Evolutionary conservation across 495 filamentous ascomycete genomes (phyloP).

Genomic region (Penicillium ucsense): DNA sequence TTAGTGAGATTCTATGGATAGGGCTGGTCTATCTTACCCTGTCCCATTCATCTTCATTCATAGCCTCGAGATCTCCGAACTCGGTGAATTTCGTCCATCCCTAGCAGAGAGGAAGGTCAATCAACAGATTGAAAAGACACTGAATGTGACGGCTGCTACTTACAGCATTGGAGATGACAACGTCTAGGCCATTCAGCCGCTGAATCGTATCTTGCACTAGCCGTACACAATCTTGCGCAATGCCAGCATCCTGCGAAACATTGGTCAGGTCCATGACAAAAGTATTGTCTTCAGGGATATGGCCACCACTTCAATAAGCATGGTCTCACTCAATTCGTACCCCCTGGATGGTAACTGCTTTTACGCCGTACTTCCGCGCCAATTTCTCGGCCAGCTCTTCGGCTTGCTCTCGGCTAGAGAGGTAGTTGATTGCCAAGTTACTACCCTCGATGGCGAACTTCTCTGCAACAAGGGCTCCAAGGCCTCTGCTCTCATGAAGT

Average conservation of each 20-base stretch:
- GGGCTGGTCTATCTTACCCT: background rate
- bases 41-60: slow-evolving; percentile 1
- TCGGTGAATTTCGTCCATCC: slow-evolving; percentile 1
- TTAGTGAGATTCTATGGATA: background rate
- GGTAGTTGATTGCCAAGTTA: slow-evolving; percentile 1
- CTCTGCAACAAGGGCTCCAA: background rate
- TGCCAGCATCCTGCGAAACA: background rate
- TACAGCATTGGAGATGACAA: slow-evolving; percentile 1
- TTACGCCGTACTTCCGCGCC: background rate
- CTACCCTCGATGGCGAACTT: slow-evolving; percentile 1
- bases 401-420: background rate
- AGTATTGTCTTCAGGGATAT: too few species aligned
- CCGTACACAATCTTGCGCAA: background rate
- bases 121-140: background rate
- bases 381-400: background rate
- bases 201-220: background rate
- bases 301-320: too few species aligned
- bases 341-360: background rate
- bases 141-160: background rate
- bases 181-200: background rate
- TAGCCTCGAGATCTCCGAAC: background rate
- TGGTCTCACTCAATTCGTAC: background rate
- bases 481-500: background rate
- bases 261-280: too few species aligned
- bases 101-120: background rate